Evolutionary conservation across 106 monocot species (phyloP).

Genomic region (Apostasia shenzhenica): DNA sequence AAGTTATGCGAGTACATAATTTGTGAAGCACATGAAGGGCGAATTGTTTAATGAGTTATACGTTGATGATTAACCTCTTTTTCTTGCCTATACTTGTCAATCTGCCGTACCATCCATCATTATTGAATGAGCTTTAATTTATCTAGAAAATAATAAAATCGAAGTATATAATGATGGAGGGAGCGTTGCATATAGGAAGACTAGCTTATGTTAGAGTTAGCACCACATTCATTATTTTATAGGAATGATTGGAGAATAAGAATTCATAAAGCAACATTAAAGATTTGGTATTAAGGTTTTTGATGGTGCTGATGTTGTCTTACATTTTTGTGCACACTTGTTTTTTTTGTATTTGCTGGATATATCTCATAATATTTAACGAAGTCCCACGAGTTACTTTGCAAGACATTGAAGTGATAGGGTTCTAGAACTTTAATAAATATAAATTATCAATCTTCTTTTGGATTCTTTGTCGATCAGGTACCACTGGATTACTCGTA

Average conservation of each 20-base stretch:
- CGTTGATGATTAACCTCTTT: no score
- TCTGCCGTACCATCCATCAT: no score
- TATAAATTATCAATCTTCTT: background rate
- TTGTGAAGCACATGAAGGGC: background rate
- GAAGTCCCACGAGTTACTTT: background rate
- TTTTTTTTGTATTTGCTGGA: background rate
- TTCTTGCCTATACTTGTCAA: no score
- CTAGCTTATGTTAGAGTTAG: no score
- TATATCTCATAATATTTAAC: background rate
- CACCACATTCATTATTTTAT: no score
- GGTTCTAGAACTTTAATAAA: background rate
- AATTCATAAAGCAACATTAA: no score
- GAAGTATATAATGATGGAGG: no score
- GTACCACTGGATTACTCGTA: slow-evolving; percentile 87
- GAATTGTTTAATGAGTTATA: no score
- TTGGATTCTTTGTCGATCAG: slow-evolving; percentile 21
- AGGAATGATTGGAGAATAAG: no score
- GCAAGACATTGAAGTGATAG: background rate
- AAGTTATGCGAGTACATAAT: background rate
- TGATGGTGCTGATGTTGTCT: background rate
- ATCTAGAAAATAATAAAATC: no score
- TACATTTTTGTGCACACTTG: background rate
- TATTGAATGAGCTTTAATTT: no score
- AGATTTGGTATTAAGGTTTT: background rate
- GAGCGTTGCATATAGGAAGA: no score